These are phyloP conservation scores for Globisporangium recalcitrans DNA, from an alignment of 352 stramenopile genomes.

Conservation along the genomic window DNA sequence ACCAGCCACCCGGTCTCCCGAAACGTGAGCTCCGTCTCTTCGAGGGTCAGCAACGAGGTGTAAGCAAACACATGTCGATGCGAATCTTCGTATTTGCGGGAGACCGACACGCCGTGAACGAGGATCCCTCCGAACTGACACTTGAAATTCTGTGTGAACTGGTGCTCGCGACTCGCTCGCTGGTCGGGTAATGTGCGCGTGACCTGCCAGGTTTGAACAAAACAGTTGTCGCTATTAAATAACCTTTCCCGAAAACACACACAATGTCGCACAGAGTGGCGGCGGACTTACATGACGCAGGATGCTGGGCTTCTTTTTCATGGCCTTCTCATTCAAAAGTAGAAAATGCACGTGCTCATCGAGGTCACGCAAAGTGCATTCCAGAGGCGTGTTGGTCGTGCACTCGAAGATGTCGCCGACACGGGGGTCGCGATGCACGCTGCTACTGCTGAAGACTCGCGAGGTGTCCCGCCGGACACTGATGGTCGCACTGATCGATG, in stretches of 20 bases:
- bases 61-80: background rate
- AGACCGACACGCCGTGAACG: slow-evolving; percentile 2
- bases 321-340: background rate
- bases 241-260: too few relatives aligned
- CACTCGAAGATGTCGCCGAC: background rate
- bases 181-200: background rate
- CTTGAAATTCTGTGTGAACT: background rate
- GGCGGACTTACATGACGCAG: background rate
- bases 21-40: background rate
- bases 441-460: slow-evolving; percentile 7
- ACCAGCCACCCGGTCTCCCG: slow-evolving; percentile 1
- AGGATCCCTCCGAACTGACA: slow-evolving; percentile 1
- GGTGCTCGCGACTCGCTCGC: background rate
- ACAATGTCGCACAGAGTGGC: background rate
- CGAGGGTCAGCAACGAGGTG: background rate
- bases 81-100: background rate
- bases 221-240: too few relatives aligned
- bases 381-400: background rate
- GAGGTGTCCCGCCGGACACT: background rate
- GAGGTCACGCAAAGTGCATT: background rate
- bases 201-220: background rate
- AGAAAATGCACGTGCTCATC: background rate
- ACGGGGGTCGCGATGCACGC: background rate
- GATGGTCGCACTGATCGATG: background rate
- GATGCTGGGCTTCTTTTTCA: background rate